Evolutionary conservation across 371 early-diverging fungal species (phyloP).

Genomic region (Lichtheimia hyalospora): DNA sequence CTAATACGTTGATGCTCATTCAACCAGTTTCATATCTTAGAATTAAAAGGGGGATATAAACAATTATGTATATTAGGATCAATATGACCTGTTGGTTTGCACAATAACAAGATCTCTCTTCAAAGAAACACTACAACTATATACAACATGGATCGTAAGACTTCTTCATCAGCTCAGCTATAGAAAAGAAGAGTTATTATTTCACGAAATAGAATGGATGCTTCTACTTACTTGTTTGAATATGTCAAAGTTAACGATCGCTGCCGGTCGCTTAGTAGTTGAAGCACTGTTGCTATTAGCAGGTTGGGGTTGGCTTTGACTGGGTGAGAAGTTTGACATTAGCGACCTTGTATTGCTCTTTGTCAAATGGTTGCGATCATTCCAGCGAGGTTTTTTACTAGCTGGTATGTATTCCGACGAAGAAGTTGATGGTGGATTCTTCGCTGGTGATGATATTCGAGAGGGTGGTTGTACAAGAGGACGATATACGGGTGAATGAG

Average conservation of each 20-base stretch:
- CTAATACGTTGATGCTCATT: too few relatives aligned
- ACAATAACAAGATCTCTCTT: too few relatives aligned
- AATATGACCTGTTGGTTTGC: too few relatives aligned
- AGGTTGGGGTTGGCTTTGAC: background rate
- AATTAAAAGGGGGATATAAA: too few relatives aligned
- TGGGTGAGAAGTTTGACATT: background rate
- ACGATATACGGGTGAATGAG: background rate
- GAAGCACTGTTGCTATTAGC: background rate
- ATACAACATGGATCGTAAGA: too few relatives aligned
- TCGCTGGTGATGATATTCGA: conserved; percentile 3
- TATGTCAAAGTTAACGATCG: conserved; percentile 30
- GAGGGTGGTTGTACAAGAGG: conserved; percentile 5
- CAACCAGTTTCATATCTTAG: too few relatives aligned
- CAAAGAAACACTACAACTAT: too few relatives aligned
- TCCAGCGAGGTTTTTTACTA: background rate
- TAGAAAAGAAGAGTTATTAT: too few relatives aligned
- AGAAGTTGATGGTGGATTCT: conserved; percentile 3
- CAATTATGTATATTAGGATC: too few relatives aligned
- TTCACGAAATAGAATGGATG: too few relatives aligned
- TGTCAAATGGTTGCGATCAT: background rate
- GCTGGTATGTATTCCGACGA: background rate
- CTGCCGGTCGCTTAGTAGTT: conserved; percentile 19
- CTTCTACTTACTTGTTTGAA: conserved; percentile 24
- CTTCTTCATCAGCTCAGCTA: too few relatives aligned
- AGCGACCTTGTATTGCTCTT: background rate